Conservation (phyloP, 495 filamentous ascomycete genomes). For the Haplographium delicatum region DNA sequence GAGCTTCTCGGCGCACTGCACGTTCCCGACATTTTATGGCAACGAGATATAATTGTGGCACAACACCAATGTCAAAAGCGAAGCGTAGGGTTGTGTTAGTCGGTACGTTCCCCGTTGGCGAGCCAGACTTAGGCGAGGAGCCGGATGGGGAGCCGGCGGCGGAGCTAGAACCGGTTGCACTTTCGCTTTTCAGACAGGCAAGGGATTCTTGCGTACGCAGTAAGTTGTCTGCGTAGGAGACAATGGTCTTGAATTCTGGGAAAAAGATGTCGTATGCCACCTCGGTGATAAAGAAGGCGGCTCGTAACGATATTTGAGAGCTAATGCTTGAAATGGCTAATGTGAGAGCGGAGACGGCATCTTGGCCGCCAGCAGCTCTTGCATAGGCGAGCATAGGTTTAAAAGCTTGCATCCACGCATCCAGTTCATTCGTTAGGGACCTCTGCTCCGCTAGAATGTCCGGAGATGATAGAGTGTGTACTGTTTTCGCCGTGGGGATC, state of each 20-base stretch:
- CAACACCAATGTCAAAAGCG: constrained; percentile 31
- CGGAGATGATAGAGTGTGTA: not conserved
- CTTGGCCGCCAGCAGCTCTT: not conserved
- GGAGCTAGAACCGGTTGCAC: not conserved
- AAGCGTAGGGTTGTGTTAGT: not conserved
- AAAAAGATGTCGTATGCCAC: constrained; percentile 13
- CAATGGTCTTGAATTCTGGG: constrained; percentile 15
- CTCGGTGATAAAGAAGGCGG: constrained; percentile 10
- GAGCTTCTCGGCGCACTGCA: constrained; percentile 34
- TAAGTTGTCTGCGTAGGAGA: not conserved
- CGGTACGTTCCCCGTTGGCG: not conserved
- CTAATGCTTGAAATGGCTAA: constrained; percentile 5
- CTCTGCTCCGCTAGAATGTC: constrained; percentile 9
- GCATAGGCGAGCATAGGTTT: constrained; percentile 7
- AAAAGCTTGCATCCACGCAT: constrained; percentile 13
- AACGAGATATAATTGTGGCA: constrained; percentile 32
- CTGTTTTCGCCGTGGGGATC: constrained; percentile 1
- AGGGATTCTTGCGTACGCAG: constrained; percentile 2
- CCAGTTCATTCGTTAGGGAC: constrained; percentile 1
- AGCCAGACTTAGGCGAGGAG: not conserved
- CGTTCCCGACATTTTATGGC: constrained; percentile 40
- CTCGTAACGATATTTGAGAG: constrained; percentile 6
- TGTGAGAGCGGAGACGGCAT: constrained; percentile 11
- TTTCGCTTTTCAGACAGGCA: not conserved
- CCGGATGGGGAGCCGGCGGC: not conserved